These are phyloP conservation scores for Halenospora varia DNA, from an alignment of 495 filamentous ascomycete genomes.

Conservation along the genomic window DNA sequence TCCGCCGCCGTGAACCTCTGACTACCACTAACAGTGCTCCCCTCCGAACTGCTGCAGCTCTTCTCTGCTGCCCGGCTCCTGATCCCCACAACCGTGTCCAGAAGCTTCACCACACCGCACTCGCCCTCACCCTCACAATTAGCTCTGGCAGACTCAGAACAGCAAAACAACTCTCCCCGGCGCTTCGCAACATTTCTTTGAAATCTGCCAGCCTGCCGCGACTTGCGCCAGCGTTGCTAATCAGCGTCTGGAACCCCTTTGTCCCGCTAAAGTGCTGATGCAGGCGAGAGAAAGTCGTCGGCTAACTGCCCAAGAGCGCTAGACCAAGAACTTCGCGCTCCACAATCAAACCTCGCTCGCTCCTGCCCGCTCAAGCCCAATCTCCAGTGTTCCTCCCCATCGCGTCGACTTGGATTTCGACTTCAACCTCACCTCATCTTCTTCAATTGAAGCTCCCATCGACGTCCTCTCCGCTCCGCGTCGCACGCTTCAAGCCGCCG, in stretches of 20 bases:
- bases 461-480: slow-evolving; percentile 14
- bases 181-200: no score
- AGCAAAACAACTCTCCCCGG: no score
- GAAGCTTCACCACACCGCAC: not conserved
- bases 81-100: not conserved
- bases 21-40: not conserved
- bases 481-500: slow-evolving; percentile 20
- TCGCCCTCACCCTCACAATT: not conserved
- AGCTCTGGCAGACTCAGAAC: not conserved
- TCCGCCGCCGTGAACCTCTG: not conserved
- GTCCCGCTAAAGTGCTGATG: not conserved
- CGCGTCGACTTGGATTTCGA: no score
- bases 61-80: no score
- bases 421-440: slow-evolving; percentile 16
- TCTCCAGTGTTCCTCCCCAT: slow-evolving; percentile 15
- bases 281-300: not conserved
- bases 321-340: not conserved
- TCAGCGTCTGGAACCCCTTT: no score
- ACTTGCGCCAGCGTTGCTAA: not conserved
- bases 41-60: not conserved
- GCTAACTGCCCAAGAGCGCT: not conserved
- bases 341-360: not conserved
- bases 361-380: not conserved
- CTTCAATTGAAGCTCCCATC: slow-evolving; percentile 11
- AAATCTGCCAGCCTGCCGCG: not conserved